Base-by-base conservation (phyloP, 1,139 yeast species). In the Arxiozyma slooffiae region DNA sequence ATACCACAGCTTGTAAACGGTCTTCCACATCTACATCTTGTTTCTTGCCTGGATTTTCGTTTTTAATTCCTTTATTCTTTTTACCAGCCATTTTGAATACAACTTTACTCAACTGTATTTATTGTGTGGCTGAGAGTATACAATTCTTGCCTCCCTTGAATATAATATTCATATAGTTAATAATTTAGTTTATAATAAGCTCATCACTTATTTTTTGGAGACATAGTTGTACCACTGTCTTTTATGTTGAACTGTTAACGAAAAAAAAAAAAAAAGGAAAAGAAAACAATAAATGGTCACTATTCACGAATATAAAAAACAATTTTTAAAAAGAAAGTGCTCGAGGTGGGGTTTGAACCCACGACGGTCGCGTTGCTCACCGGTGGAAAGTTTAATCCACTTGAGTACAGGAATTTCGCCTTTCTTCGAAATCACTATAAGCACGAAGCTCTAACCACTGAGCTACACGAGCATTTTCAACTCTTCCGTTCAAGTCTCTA, bases 1-100 rank as follows among this genome's bases (percentile, higher is more conserved):
- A 77, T 34, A 92, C 96, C 54, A 92, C 83, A 7, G 98, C 98
- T 70, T 90, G 97, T 53, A 90, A 76, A 57, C 88, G 76, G 55
- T 83, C 87, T 66, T 82, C 90, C 58, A 80, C 81, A 37, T 77
- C 79, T 23, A 76, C 66, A 52, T 79, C 85, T 60, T 69, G 63
- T 75, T 79, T 58, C 76, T 78, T 53, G 75, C 36, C 36, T 21
- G 38, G 16, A 17, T 42, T 16, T 7, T 51, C 52, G 17, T 49
- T 50, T 21, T 38, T 41, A 20, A 34, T 38, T 20, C 37, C 20
- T 38, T 56, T 59, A 18, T 55, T 52, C 39, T 58, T 60, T 44
- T 58, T 59, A 20, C 57, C 58, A 8, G 62, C 60, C 63, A 60
- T 59, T n/a, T 3, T 36, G 8, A 20, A 22, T 30, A 30, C n/a